Evolutionary conservation across 192 early-diverging fungal genomes (phyloP).

Genomic region (Jimgerdemannia lactiflua): DNA sequence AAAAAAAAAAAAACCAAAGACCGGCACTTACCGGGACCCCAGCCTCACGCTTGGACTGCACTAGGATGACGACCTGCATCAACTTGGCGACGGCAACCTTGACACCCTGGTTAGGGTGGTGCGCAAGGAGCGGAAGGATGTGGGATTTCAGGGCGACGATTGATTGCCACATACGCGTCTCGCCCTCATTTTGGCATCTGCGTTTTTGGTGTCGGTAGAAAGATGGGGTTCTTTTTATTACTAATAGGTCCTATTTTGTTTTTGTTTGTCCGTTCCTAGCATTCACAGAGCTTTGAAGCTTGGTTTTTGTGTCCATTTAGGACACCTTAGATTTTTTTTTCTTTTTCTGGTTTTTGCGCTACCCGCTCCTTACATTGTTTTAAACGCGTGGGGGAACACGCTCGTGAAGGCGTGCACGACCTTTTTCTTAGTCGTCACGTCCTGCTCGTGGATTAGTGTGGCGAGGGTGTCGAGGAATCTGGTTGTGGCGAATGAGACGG

Average conservation of each 20-base stretch:
- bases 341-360: neutral
- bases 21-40: neutral
- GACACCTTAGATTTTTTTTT: neutral
- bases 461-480: slow-evolving; percentile 21
- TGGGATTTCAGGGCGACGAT: slow-evolving; percentile 15
- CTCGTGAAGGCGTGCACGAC: slow-evolving; percentile 26
- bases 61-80: slow-evolving; percentile 25
- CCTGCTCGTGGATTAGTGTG: slow-evolving; percentile 11
- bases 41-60: slow-evolving; percentile 18
- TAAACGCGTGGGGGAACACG: slow-evolving; percentile 22
- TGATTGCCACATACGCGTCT: slow-evolving; percentile 30
- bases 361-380: slow-evolving; percentile 22
- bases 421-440: slow-evolving; percentile 14
- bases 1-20: too few species aligned
- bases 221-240: neutral
- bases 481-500: slow-evolving; percentile 24
- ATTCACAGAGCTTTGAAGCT: too few species aligned
- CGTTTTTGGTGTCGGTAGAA: neutral
- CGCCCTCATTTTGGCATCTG: slow-evolving; percentile 33
- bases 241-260: neutral
- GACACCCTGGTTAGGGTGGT: slow-evolving; percentile 29
- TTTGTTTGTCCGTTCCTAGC: neutral
- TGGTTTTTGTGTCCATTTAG: neutral
- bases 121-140: slow-evolving; percentile 12
- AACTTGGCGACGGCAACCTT: slow-evolving; percentile 29